Evolutionary conservation across 2,329 filamentous ascomycete genomes (phyloP).

Genomic region (Botrytis hyacinthi): DNA sequence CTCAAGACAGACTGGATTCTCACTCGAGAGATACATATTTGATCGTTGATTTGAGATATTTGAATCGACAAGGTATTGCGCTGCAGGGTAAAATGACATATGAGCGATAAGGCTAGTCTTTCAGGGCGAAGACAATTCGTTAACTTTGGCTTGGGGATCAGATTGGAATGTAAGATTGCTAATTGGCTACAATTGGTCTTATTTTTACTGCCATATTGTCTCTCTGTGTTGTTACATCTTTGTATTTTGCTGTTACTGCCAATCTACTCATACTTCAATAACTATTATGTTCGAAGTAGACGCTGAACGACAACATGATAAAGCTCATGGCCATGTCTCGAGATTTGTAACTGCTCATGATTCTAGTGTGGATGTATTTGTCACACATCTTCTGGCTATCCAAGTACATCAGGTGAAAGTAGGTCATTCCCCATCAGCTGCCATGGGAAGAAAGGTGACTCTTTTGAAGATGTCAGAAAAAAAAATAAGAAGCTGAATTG

Average conservation of each 20-base stretch:
- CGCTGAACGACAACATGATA: fast-evolving
- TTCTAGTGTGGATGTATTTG: fast-evolving
- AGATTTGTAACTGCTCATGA: fast-evolving
- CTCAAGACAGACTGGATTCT: fast-evolving
- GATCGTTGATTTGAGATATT: background rate
- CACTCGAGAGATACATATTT: background rate
- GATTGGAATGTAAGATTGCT: background rate
- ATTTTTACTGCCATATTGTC: background rate
- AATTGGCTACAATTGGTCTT: background rate
- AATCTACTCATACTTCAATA: background rate
- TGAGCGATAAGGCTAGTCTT: background rate
- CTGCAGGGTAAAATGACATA: no score
- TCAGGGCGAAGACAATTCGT: background rate
- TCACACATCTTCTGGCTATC: fast-evolving
- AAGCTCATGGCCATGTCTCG: fast-evolving
- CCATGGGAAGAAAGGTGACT: fast-evolving
- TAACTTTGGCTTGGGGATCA: background rate
- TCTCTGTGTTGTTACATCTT: fast-evolving
- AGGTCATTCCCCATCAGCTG: fast-evolving
- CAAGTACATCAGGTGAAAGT: fast-evolving
- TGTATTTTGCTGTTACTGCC: background rate
- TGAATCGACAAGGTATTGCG: background rate
- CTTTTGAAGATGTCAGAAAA: fast-evolving
- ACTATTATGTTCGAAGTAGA: background rate
- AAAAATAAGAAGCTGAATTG: fast-evolving